These are phyloP conservation scores for Zygnema cylindricum DNA, from an alignment of 139 green algal species.

Conservation along the genomic window DNA sequence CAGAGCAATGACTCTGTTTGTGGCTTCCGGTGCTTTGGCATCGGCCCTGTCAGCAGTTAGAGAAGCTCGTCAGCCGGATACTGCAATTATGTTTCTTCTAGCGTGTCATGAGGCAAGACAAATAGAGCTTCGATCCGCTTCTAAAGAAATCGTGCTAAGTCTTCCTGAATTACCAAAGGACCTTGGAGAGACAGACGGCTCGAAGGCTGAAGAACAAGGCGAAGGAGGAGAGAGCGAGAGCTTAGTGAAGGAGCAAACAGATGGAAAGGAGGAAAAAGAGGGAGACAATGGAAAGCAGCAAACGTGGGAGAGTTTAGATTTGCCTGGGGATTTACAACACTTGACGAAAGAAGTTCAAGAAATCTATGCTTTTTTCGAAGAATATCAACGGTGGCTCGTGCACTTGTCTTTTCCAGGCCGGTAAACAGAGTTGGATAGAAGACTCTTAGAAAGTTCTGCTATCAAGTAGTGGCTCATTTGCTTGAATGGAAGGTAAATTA, in stretches of 20 bases:
- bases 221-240: background rate
- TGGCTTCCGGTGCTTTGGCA: slow-evolving; percentile 17
- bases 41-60: slow-evolving; percentile 11
- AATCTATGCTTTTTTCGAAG: background rate
- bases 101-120: slow-evolving; percentile 44
- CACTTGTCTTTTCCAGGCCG: background rate
- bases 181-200: background rate
- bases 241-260: too few species aligned
- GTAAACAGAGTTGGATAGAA: background rate
- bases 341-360: background rate
- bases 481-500: too few species aligned
- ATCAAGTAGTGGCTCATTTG: background rate
- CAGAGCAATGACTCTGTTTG: slow-evolving; percentile 42
- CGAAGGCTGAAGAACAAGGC: background rate
- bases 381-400: slow-evolving; percentile 22
- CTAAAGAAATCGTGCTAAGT: background rate
- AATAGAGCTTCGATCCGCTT: too few species aligned
- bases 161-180: background rate
- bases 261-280: background rate
- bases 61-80: slow-evolving; percentile 26
- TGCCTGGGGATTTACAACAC: background rate
- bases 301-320: background rate
- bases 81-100: slow-evolving; percentile 49
- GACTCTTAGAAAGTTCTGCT: background rate
- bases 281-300: background rate